phyloP scores from a whole-genome alignment of 768 basidiomycete species.

The Kwoniella shandongensis region DNA sequence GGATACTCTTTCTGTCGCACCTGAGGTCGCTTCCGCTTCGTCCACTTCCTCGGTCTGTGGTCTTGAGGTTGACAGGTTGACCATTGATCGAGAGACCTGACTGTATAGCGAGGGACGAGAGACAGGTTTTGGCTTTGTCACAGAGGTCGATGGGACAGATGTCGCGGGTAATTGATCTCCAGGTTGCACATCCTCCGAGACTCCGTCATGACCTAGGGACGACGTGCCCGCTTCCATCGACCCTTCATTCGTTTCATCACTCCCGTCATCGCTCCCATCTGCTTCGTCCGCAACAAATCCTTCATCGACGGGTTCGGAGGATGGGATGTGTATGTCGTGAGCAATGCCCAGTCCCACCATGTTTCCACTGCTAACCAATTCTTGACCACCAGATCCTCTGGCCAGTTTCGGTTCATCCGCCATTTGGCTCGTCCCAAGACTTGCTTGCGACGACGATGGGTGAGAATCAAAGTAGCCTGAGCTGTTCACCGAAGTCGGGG shows the following conservation, averaged over 20 bases:
- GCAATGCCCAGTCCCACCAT: neutral
- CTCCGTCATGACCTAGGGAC: neutral
- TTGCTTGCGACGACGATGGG: slow-evolving; percentile 3
- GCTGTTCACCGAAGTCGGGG: slow-evolving; percentile 2
- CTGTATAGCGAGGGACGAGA: slow-evolving; percentile 34
- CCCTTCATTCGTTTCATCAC: slow-evolving; percentile 17
- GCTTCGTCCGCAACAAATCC: slow-evolving; percentile 17
- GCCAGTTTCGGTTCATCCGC: slow-evolving; percentile 12
- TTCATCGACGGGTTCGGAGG: neutral
- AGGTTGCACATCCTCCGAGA: neutral
- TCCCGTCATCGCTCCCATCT: slow-evolving; percentile 19
- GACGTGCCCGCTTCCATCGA: slow-evolving; percentile 8
- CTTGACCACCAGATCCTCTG: slow-evolving; percentile 6
- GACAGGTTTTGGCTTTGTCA: slow-evolving; percentile 10
- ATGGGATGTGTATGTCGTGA: too few relatives aligned
- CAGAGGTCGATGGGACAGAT: slow-evolving; percentile 2
- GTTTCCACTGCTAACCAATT: slow-evolving; percentile 1
- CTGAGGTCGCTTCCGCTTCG: neutral
- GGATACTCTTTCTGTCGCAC: slow-evolving; percentile 1
- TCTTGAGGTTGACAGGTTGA: slow-evolving; percentile 30
- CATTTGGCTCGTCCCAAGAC: slow-evolving; percentile 5
- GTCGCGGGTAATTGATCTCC: neutral
- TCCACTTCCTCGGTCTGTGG: neutral
- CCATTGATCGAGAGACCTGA: slow-evolving; percentile 42
- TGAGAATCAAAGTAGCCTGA: slow-evolving; percentile 33